Conservation (phyloP, 2,329 filamentous ascomycete species). For the Colletotrichum limetticola region DNA sequence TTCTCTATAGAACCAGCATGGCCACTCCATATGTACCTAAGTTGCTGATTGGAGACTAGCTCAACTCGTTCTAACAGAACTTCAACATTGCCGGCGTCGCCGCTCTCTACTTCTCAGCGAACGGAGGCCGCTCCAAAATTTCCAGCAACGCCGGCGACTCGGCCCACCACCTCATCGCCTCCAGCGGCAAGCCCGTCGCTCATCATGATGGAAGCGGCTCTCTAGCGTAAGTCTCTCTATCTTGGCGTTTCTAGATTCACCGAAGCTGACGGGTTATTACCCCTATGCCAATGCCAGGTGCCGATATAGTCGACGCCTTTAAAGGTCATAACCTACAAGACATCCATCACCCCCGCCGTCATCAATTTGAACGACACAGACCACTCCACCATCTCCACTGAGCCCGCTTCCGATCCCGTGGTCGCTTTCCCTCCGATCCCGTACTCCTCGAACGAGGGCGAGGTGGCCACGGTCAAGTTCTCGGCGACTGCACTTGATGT, state of each 20-base stretch:
- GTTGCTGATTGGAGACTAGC: accelerated
- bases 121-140: not conserved
- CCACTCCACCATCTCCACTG: constrained; percentile 59
- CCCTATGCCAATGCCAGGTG: constrained; percentile 47
- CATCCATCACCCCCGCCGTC: constrained; percentile 55
- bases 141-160: not conserved
- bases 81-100: not conserved
- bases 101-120: not conserved
- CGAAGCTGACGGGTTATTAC: not conserved
- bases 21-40: not conserved
- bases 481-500: constrained; percentile 55
- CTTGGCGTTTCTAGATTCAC: not conserved
- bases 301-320: constrained; percentile 68
- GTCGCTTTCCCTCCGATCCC: constrained; percentile 52
- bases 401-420: constrained; percentile 9
- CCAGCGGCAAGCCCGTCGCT: constrained; percentile 16
- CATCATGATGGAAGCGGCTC: constrained; percentile 20
- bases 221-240: constrained; percentile 18
- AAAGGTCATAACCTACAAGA: constrained; percentile 48
- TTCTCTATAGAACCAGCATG: not conserved
- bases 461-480: constrained; percentile 55
- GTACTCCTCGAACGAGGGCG: constrained; percentile 41
- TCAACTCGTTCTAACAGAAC: not conserved
- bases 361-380: constrained; percentile 73
- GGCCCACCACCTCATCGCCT: not conserved